phyloP scores from a whole-genome alignment of 345 rosid genomes.

The Acer campestre region DNA sequence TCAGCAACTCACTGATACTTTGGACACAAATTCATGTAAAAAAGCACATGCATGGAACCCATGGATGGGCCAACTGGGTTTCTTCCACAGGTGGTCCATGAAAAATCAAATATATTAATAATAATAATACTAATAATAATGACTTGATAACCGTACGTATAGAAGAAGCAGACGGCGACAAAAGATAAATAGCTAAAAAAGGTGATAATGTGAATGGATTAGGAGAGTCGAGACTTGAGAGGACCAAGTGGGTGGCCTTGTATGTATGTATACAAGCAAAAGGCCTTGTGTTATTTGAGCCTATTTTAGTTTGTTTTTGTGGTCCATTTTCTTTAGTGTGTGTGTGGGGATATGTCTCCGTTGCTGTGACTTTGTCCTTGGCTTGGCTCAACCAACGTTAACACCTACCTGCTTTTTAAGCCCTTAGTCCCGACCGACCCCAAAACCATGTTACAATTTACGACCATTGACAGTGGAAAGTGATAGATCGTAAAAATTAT shows the following conservation, averaged over 20 bases:
- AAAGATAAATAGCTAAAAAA: background rate
- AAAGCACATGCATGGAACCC: background rate
- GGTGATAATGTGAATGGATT: background rate
- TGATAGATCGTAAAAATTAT: no score
- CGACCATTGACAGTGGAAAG: no score
- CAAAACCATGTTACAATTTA: background rate
- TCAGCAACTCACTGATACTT: background rate
- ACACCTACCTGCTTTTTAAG: background rate
- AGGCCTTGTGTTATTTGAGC: background rate
- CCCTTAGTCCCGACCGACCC: background rate
- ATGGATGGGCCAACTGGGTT: background rate
- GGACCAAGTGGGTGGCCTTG: background rate
- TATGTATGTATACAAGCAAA: background rate
- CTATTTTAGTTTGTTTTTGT: background rate
- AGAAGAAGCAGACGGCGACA: background rate
- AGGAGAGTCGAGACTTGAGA: background rate
- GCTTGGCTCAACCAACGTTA: background rate
- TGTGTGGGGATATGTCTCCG: background rate
- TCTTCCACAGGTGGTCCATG: slow-evolving; percentile 2
- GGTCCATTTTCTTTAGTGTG: background rate
- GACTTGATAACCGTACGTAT: background rate
- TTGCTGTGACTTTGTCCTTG: background rate
- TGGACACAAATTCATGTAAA: background rate
- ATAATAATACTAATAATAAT: background rate
- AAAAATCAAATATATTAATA: background rate